A percentile compares a stretch with the other conserved stretches of the same genome.
Evolutionary conservation across 1,139 yeast species (phyloP).

Genomic region (Pneumocystis wakefieldiae): DNA sequence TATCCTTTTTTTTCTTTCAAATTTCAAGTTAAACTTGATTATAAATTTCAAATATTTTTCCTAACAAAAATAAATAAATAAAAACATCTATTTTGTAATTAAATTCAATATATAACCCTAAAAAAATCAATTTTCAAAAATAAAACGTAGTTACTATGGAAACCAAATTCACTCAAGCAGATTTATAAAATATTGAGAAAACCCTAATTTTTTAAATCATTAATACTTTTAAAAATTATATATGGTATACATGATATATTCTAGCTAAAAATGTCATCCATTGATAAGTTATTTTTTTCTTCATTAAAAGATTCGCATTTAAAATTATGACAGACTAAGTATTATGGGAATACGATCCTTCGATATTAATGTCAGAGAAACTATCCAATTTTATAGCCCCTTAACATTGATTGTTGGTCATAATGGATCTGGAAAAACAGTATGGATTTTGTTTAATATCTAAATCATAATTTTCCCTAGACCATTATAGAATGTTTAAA

Average conservation of each 20-base stretch:
- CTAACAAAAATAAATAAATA: not conserved
- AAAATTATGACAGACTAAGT: not conserved
- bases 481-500: slow-evolving; percentile 88
- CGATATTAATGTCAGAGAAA: slow-evolving; percentile 65
- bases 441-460: slow-evolving; percentile 15
- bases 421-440: slow-evolving; percentile 95
- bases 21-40: not conserved
- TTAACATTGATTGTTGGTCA: slow-evolving; percentile 88
- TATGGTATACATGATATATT: not conserved
- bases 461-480: slow-evolving; percentile 10
- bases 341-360: slow-evolving; percentile 86
- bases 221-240: not conserved
- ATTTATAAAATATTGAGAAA: not conserved
- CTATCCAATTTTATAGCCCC: slow-evolving; percentile 81
- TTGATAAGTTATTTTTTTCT: slow-evolving; percentile 39
- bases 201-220: not conserved
- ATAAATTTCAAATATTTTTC: not conserved
- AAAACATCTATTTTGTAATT: not conserved
- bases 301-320: not conserved
- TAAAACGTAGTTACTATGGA: not conserved
- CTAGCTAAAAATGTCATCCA: slow-evolving; percentile 9
- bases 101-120: not conserved
- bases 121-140: not conserved
- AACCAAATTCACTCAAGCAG: not conserved
- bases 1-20: not conserved